Base-by-base conservation (phyloP, 1,284 basidiomycete genomes). In the Mrakiaceae sp. region DNA sequence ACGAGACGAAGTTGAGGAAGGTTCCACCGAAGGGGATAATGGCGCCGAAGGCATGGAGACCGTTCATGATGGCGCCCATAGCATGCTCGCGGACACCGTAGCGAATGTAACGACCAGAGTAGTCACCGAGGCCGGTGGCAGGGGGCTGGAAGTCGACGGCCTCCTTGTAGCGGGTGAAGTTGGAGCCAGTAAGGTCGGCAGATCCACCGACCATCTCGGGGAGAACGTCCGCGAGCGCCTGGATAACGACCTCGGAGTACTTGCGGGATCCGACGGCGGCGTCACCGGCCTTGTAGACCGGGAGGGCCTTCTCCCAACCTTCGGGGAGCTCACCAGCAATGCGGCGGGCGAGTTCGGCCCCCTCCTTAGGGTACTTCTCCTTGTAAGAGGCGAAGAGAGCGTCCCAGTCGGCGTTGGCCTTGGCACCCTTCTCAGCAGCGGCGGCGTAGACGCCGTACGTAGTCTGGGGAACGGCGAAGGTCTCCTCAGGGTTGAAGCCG, bases 21-120 rank as follows among this genome's bases (percentile, higher is more conserved):
- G 91, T 94, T 69, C 85, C 90, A 69, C 86, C 84, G 78, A 88
- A 91, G 59, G 89, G 90, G 69, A 91, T 82, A 71, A 91, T 84
- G 68, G 82, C 87, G 63, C 89, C 89, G 77, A 93, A 95, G 14
- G 90, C 91, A 70, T 81, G 78, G 68, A 95, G 76, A 77, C 91
- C 91, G 77, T 95, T 95, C 72, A 87, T 90, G 74, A 96, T 91
- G 68, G 93, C 93, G 73, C 87, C 90, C 93, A 97, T 97, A 72
- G 82, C 93, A 78, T 97, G 93, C 79, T 97, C 93, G 78, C 93
- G 90, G 67, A 97, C 92, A 85, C 93, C 93, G 79, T 89, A 97
- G 66, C 91, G 88, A 76, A 97, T 85, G 78, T 97, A 96, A 63
- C 87, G 88, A 67, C 93, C 93, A 67, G 84, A 79, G 78, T 92